phyloP scores from a whole-genome alignment of 164 flowering plant genomes.

The Macadamia tetraphylla region DNA sequence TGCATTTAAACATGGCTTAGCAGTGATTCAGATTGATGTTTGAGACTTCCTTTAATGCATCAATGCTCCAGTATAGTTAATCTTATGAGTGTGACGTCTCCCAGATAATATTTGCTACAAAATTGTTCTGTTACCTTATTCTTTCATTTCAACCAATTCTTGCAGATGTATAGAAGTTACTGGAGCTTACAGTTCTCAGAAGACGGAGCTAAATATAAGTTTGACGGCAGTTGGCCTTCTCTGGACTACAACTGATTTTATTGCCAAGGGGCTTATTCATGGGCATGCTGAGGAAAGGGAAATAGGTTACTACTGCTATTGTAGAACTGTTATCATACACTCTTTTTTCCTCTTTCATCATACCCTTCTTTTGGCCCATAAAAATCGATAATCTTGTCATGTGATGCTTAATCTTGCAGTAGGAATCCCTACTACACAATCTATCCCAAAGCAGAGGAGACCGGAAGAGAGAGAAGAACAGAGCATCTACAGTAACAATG shows the following conservation, averaged over 20 bases:
- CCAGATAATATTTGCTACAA: background rate
- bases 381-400: constrained; percentile 1
- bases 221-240: constrained; percentile 93
- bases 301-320: constrained; percentile 33
- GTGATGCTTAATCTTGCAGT: constrained; percentile 20
- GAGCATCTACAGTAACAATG: constrained; percentile 4
- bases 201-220: constrained; percentile 94
- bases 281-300: constrained; percentile 33
- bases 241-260: constrained; percentile 95
- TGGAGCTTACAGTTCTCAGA: constrained; percentile 91
- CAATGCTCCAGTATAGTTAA: too few species aligned
- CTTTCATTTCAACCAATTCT: background rate
- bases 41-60: too few species aligned
- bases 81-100: background rate
- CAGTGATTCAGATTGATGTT: too few species aligned
- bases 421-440: constrained; percentile 15
- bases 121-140: background rate
- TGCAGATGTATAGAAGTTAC: constrained; percentile 92
- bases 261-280: constrained; percentile 55
- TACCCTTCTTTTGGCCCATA: constrained; percentile 1
- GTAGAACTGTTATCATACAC: background rate
- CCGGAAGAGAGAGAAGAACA: constrained; percentile 24
- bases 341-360: background rate
- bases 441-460: constrained; percentile 24
- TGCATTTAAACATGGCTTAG: too few species aligned